These are phyloP conservation scores for Astrocystis sublimbata DNA, from an alignment of 495 filamentous ascomycete species.

Conservation along the genomic window DNA sequence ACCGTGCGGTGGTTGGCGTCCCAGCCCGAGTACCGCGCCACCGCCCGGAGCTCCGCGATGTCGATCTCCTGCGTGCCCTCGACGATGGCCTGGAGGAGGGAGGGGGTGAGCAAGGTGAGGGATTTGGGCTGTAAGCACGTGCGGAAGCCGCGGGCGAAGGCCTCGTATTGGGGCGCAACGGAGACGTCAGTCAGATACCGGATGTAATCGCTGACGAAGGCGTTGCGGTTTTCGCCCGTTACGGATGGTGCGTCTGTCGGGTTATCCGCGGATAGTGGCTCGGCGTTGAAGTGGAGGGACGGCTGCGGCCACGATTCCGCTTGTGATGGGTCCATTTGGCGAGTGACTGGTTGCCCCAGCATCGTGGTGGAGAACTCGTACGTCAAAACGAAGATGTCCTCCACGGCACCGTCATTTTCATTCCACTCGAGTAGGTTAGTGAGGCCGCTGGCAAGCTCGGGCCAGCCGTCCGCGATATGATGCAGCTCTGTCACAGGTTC, in stretches of 20 bases:
- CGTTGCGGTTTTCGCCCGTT: constrained; percentile 71
- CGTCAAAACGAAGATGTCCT: constrained; percentile 74
- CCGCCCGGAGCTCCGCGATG: constrained; percentile 64
- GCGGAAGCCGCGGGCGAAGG: constrained; percentile 81
- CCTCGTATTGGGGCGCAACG: constrained; percentile 72
- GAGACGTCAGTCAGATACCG: constrained; percentile 79
- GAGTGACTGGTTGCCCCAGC: constrained; percentile 56
- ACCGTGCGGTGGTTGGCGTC: constrained; percentile 65
- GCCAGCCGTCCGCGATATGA: constrained; percentile 87
- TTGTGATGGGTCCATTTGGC: constrained; percentile 45
- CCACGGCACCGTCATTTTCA: constrained; percentile 70
- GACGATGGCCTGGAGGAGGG: constrained; percentile 70
- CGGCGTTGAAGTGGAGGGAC: constrained; percentile 16
- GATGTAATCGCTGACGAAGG: constrained; percentile 87
- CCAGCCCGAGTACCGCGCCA: constrained; percentile 79
- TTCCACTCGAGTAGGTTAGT: constrained; percentile 71
- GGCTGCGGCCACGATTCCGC: constrained; percentile 46
- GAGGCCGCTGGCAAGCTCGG: constrained; percentile 71
- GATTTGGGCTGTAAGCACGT: constrained; percentile 69
- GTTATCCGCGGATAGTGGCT: constrained; percentile 35
- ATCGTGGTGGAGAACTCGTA: constrained; percentile 82
- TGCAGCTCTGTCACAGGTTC: constrained; percentile 63
- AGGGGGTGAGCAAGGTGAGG: constrained; percentile 68
- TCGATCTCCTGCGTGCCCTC: constrained; percentile 82
- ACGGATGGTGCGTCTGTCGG: constrained; percentile 61